These are phyloP conservation scores for Lasiodiplodia sp. DNA, from an alignment of 2,329 filamentous ascomycete genomes.

Conservation along the genomic window DNA sequence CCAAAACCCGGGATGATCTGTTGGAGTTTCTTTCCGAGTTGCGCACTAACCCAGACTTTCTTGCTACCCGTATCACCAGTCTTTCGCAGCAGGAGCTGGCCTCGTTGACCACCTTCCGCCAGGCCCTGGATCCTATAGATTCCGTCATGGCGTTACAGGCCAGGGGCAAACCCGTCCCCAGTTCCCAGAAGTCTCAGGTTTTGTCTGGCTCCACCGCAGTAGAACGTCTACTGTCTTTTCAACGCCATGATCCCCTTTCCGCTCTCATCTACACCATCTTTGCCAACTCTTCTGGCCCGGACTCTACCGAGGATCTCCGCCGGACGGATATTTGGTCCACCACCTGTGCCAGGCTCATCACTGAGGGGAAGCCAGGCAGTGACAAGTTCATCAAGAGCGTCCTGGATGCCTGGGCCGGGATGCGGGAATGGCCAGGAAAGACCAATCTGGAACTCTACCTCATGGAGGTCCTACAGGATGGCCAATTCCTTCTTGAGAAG, in stretches of 20 bases:
- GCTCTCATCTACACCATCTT: conserved; percentile 88
- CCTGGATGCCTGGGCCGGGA: conserved; percentile 84
- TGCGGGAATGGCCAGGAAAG: conserved; percentile 89
- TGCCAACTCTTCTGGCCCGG: conserved; percentile 81
- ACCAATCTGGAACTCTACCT: conserved; percentile 92
- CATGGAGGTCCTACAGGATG: conserved; percentile 92
- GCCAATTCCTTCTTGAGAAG: conserved; percentile 87
- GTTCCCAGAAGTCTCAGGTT: conserved; percentile 55
- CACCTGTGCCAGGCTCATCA: conserved; percentile 82
- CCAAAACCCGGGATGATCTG: conserved; percentile 76
- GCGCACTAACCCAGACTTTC: conserved; percentile 84
- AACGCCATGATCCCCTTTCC: conserved; percentile 85
- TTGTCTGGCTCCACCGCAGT: conserved; percentile 68
- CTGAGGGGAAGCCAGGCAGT: conserved; percentile 75
- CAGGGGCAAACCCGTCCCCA: conserved; percentile 57
- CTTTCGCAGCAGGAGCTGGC: conserved; percentile 79
- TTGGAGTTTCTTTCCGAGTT: conserved; percentile 82
- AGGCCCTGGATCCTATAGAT: conserved; percentile 80
- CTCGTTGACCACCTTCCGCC: conserved; percentile 78
- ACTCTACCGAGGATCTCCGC: conserved; percentile 80
- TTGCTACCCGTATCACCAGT: conserved; percentile 81
- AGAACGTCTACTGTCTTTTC: conserved; percentile 85
- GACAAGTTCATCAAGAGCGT: conserved; percentile 84
- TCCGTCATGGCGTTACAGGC: conserved; percentile 77
- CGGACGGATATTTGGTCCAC: conserved; percentile 89